Percentiles rank a stretch among this genome's conserved stretches.
Evolutionary conservation across 768 basidiomycete species (phyloP).

Genomic region (Hygrophorus russula): DNA sequence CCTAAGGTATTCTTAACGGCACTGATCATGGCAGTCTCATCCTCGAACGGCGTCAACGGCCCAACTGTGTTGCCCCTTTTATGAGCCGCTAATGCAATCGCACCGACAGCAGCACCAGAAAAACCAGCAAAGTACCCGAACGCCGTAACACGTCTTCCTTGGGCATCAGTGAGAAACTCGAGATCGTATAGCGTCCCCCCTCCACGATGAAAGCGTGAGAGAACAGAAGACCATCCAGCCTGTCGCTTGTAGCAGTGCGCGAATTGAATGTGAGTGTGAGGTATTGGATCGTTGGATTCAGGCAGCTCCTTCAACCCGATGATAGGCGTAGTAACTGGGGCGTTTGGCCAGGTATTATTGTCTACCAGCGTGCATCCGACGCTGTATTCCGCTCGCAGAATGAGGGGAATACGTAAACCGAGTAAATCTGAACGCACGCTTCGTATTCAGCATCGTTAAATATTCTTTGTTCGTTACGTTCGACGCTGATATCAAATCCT

Average conservation of each 20-base stretch:
- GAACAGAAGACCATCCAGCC: slow-evolving; percentile 81
- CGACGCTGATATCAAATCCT: slow-evolving; percentile 85
- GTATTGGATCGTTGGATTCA: slow-evolving; percentile 67
- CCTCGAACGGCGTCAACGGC: slow-evolving; percentile 64
- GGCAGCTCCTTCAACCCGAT: slow-evolving; percentile 97
- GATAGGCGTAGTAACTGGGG: slow-evolving; percentile 66
- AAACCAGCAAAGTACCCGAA: slow-evolving; percentile 99
- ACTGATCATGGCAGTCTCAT: slow-evolving; percentile 76
- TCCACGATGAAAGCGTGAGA: slow-evolving; percentile 78
- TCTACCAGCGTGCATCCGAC: slow-evolving; percentile 83
- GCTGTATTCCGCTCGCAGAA: slow-evolving; percentile 27
- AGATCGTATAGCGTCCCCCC: slow-evolving; percentile 86
- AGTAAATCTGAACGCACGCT: slow-evolving; percentile 44
- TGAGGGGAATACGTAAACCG: slow-evolving; percentile 1
- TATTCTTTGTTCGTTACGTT: slow-evolving; percentile 88
- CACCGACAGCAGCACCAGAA: slow-evolving; percentile 91
- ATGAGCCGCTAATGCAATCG: slow-evolving; percentile 67
- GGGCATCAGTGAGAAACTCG: slow-evolving; percentile 83
- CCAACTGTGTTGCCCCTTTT: slow-evolving; percentile 51
- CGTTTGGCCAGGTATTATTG: slow-evolving; percentile 82
- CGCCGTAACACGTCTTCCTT: slow-evolving; percentile 86
- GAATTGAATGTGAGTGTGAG: slow-evolving; percentile 95
- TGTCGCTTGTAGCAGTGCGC: slow-evolving; percentile 97
- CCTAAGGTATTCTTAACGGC: slow-evolving; percentile 58
- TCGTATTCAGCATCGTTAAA: slow-evolving; percentile 92